Percentiles rank a stretch among this genome's conserved stretches.
Conservation (phyloP, 2,329 filamentous ascomycete genomes). For the Cercospora beticola region DNA sequence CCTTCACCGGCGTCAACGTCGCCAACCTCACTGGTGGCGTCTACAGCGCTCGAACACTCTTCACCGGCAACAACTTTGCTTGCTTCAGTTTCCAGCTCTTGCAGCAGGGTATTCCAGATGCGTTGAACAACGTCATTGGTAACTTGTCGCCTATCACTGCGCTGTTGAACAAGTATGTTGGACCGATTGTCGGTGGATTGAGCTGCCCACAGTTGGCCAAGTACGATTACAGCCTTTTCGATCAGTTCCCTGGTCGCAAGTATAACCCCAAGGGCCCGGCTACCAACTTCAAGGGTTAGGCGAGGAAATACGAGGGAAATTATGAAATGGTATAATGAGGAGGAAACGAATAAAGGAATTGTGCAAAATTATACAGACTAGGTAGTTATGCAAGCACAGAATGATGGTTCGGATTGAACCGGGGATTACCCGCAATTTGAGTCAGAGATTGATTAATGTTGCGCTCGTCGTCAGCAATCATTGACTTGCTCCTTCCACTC, state of each 20-base stretch:
- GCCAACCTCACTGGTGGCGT: slow-evolving; percentile 43
- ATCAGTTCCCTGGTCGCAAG: slow-evolving; percentile 30
- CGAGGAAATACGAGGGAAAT: not conserved
- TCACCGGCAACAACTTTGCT: slow-evolving; percentile 24
- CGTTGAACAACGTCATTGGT: slow-evolving; percentile 13
- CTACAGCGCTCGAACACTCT: slow-evolving; percentile 38
- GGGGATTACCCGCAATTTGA: not conserved
- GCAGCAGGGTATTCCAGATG: slow-evolving; percentile 38
- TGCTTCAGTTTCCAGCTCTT: slow-evolving; percentile 31
- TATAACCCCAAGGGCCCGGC: slow-evolving; percentile 29
- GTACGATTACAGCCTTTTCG: slow-evolving; percentile 24
- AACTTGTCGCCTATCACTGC: slow-evolving; percentile 20
- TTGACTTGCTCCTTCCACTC: not conserved
- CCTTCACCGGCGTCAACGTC: slow-evolving; percentile 40
- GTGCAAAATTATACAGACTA: not conserved
- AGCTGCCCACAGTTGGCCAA: slow-evolving; percentile 26
- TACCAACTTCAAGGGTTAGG: slow-evolving; percentile 27
- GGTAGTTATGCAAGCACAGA: not conserved
- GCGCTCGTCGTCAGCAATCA: not conserved
- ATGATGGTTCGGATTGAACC: not conserved
- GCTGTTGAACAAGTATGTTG: slow-evolving; percentile 26
- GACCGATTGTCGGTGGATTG: slow-evolving; percentile 23
- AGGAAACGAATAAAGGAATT: not conserved
- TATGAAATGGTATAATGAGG: not conserved
- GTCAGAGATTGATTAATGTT: not conserved